Conservation (phyloP, 352 stramenopile species). For the Saprolegnia parasitica region DNA sequence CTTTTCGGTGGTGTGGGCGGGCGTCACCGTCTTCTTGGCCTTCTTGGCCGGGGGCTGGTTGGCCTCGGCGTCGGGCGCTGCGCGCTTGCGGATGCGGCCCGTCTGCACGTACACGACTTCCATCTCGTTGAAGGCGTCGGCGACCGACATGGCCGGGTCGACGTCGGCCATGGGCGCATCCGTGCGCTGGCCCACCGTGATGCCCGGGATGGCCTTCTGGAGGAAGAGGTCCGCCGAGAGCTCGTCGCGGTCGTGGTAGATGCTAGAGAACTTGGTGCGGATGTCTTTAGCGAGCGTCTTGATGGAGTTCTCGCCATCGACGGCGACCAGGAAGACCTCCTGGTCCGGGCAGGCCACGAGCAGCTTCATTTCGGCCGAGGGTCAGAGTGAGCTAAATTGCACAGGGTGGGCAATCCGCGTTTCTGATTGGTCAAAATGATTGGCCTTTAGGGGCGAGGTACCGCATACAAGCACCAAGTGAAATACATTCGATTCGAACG, state of each 20-base stretch:
- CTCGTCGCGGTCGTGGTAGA: not conserved
- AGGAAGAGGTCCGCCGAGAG: not conserved
- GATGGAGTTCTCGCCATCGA: not conserved
- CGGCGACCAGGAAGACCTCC: not conserved
- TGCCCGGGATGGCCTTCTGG: not conserved
- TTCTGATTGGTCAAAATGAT: no score
- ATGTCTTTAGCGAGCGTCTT: not conserved
- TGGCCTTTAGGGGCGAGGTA: no score
- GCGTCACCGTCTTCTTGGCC: not conserved
- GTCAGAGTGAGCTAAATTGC: no score
- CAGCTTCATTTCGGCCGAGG: not conserved
- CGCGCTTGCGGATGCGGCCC: not conserved
- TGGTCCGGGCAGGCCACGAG: not conserved
- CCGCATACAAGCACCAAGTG: no score
- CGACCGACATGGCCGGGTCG: not conserved
- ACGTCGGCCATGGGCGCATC: not conserved
- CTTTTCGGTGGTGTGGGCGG: not conserved
- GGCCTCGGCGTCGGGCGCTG: not conserved
- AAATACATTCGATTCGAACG: no score
- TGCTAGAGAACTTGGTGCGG: not conserved
- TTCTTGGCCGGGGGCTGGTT: not conserved
- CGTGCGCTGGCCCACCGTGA: not conserved
- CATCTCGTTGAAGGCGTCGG: not conserved
- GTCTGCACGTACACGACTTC: not conserved
- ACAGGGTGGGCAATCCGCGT: no score